Base-by-base conservation (phyloP, 345 rosid genomes). In the Syzygium oleosum region DNA sequence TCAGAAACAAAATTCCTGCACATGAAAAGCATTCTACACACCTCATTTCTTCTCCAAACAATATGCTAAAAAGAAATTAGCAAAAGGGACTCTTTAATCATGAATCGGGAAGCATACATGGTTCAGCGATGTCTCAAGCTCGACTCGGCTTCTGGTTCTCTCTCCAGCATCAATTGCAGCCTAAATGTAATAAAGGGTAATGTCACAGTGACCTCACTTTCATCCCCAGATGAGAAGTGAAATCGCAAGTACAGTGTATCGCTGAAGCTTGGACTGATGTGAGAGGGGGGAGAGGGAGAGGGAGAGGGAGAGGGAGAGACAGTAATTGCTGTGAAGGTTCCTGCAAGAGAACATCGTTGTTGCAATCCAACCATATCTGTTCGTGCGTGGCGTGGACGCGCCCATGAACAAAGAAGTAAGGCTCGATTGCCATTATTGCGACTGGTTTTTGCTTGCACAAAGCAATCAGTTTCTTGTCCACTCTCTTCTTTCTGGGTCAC, bases 271-370 rank as follows among this genome's bases (percentile, higher is more conserved):
- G 86, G 88, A 38, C 8, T 53, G 52, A 31, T 16, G 84, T 17
- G 84, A 34, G 22, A 25, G 53, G 49, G 90, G 88, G 89, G 89
- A 58, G 51, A 2, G 51, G 11, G 52, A 51, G 52, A 11, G 12
- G 43, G 55, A 53, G 59, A 55, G 23, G 21, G 23, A 54, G 21
- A 7, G 78, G 31, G 43, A 31, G 43, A 22, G 46, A 17, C 25
- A 68, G 83, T 73, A 87, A 27, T 90, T 92, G 93, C 95, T 53
- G 77, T 88, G 95, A 93, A 93, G 92, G 92, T 92, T 92, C 94
- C 90, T 89, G 46, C 49, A 80, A 61, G 58, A 53, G 15, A 65
- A 86, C 87, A 73, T 21, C 83, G 49, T 9, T 22, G 73, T 10
- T 68, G 87, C 86, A 51, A 59, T 84, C 63, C 38, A 31, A 9